Conservation (phyloP, 305 asterid species). For the Petunia hybrid region DNA sequence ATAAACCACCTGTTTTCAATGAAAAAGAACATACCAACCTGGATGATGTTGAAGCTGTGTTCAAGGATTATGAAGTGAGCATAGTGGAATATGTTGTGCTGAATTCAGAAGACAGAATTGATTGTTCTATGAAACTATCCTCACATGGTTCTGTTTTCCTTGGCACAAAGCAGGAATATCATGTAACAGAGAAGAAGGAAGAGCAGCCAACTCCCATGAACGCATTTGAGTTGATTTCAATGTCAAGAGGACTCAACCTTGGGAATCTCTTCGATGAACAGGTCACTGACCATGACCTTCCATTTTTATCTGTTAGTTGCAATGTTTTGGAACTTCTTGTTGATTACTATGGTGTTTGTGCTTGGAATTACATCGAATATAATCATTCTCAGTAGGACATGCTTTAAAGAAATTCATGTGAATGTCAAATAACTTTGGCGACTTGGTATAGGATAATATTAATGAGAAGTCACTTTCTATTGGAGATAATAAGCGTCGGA, state of each 20-base stretch:
- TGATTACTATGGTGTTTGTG: background rate
- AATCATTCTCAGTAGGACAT: constrained; percentile 5
- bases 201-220: constrained; percentile 86
- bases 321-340: constrained; percentile 1
- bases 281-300: constrained; percentile 41
- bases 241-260: constrained; percentile 93
- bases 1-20: constrained; percentile 71
- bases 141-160: background rate
- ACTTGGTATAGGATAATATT: background rate
- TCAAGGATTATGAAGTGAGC: constrained; percentile 79
- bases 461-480: background rate
- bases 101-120: constrained; percentile 11
- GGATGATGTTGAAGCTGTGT: constrained; percentile 95
- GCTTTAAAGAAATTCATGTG: constrained; percentile 20
- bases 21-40: constrained; percentile 77
- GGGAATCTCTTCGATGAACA: constrained; percentile 82
- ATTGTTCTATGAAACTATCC: constrained; percentile 11
- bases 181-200: constrained; percentile 79
- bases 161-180: constrained; percentile 64
- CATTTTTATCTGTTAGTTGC: constrained; percentile 1
- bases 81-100: background rate
- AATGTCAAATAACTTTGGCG: background rate
- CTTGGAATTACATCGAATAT: background rate
- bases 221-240: constrained; percentile 90
- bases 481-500: background rate